phyloP scores from a whole-genome alignment of 345 rosid genomes.

The Hypericum androsaemum region DNA sequence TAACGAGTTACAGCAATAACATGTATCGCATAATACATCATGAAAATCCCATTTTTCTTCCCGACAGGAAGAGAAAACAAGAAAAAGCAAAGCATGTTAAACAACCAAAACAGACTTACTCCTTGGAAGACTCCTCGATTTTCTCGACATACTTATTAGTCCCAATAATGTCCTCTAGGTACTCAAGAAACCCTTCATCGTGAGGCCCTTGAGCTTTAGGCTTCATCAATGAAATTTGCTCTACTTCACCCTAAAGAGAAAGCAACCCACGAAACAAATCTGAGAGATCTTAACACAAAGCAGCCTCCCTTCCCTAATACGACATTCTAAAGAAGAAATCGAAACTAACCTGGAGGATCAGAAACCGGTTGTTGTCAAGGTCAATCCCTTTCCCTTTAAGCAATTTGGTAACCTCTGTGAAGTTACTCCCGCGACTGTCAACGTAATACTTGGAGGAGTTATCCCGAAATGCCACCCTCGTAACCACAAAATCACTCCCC shows the following conservation, averaged over 20 bases:
- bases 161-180: slow-evolving; percentile 96
- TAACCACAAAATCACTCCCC: slow-evolving; percentile 82
- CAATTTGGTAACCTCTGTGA: slow-evolving; percentile 86
- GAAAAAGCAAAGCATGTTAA: not conserved
- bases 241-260: slow-evolving; percentile 81
- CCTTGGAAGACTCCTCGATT: slow-evolving; percentile 68
- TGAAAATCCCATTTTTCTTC: not conserved
- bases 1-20: no score
- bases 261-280: not conserved
- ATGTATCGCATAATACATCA: slow-evolving; percentile 1
- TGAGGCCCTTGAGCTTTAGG: slow-evolving; percentile 95
- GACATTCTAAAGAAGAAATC: not conserved
- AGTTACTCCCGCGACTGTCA: slow-evolving; percentile 70
- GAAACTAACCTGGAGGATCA: slow-evolving; percentile 79
- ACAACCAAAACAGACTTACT: slow-evolving; percentile 41
- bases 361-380: slow-evolving; percentile 94
- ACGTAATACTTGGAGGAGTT: slow-evolving; percentile 93
- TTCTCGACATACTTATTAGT: slow-evolving; percentile 84
- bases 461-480: slow-evolving; percentile 86
- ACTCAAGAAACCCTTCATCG: slow-evolving; percentile 98
- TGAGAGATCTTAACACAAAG: no score
- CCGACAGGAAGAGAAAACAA: not conserved
- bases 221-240: slow-evolving; percentile 97
- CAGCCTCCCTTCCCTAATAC: not conserved
- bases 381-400: slow-evolving; percentile 94